Evolutionary conservation across 495 filamentous ascomycete genomes (phyloP), one percentile per base, ranked within the genome.

Genomic region (Trichocladium antarcticum): DNA sequence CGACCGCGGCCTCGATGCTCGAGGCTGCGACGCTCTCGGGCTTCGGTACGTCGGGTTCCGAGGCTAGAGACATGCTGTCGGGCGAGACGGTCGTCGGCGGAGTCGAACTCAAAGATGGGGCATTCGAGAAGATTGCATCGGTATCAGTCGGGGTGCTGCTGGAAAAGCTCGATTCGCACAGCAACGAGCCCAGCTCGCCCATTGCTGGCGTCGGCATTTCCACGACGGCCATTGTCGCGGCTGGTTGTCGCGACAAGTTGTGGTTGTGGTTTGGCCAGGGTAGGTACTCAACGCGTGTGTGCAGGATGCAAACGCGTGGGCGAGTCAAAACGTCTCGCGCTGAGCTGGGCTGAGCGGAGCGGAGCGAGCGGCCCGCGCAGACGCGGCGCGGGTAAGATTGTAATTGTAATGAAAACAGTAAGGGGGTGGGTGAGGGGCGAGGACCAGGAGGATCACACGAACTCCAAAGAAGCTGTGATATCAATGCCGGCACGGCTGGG

Each of bases 41-140:
- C 27, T 64, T 61, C 35, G 43, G 35, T 12, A 46, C 24, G 21
- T 55, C 55, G 9, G 57, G 57, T 22, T 74, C 71, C 8, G 68
- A 72, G 28, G 68, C 61, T 6, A 72, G 63, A 49, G 67, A 71
- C 37, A 64, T 64, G 57, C 55, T 68, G 51, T 74, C 72, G 45
- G 69, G 62, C 12, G 62, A 63, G n/a, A 66, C 53, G 5, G 65
- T 69, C 9, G 70, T 74, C 1, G 70, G 70, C 1, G 72, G 72
- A 6, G 72, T 74, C 16, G 70, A 72, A 51, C 57, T 70, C n/a
- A 68, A 43, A n/a, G 71, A 73, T 53, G 66, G 65, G 52, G 56
- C 47, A 42, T 68, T 61, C 8, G 71, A 72, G 40, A 66, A 67
- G 10, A 58, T 64, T n/a, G 57, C 58, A 24, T 72, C 68, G 31